Evolutionary conservation across 768 basidiomycete species (phyloP).

Genomic region (Dentipellis fragilis): DNA sequence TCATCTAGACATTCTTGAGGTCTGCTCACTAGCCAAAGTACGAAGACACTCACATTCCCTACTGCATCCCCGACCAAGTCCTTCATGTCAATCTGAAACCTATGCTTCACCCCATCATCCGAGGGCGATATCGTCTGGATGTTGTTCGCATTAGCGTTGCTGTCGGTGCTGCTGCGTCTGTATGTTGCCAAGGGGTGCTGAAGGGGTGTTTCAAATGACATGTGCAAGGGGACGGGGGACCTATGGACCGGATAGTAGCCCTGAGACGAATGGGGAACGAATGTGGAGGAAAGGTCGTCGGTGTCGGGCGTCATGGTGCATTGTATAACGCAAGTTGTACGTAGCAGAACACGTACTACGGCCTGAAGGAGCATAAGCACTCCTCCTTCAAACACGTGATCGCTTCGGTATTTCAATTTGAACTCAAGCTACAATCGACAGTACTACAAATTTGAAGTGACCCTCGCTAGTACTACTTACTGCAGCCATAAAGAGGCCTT

Average conservation of each 20-base stretch:
- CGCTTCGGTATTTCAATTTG: neutral
- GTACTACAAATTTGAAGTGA: too few species aligned
- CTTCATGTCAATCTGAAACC: conserved; percentile 72
- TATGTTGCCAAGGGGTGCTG: neutral
- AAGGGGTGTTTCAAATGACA: neutral
- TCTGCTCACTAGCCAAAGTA: neutral
- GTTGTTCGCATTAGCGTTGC: neutral
- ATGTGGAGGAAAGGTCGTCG: conserved; percentile 3
- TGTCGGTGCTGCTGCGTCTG: neutral
- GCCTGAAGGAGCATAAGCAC: too few species aligned
- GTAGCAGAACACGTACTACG: neutral
- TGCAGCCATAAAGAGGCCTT: too few species aligned
- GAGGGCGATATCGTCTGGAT: conserved; percentile 17
- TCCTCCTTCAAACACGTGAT: neutral
- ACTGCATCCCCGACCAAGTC: conserved; percentile 72
- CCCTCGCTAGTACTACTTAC: too few species aligned
- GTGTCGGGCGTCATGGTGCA: conserved; percentile 3
- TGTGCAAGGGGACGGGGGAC: neutral
- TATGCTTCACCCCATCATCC: conserved; percentile 52
- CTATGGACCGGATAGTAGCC: neutral
- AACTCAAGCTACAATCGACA: too few species aligned
- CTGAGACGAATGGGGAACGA: conserved; percentile 1
- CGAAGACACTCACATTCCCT: conserved; percentile 54
- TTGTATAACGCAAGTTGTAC: neutral
- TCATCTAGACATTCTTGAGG: conserved; percentile 47